Conservation (phyloP, 2,329 filamentous ascomycete species). For the Phyllosticta capitalensis region DNA sequence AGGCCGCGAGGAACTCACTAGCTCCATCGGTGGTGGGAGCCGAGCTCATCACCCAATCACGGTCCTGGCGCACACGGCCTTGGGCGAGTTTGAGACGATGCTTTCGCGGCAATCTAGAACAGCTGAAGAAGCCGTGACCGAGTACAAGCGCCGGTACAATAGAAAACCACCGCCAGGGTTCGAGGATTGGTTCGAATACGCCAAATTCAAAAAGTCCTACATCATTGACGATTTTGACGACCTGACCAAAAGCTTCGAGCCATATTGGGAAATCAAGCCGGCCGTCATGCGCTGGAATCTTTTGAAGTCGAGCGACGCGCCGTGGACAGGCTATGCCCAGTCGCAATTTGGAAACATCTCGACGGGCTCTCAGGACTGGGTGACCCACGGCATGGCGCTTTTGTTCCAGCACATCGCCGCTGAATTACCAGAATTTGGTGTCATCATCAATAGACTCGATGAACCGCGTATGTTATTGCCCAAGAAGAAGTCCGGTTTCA, state of each 20-base stretch:
- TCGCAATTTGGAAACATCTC: neutral
- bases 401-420: neutral
- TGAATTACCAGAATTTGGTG: neutral
- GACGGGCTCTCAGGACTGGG: neutral
- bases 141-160: conserved; percentile 38
- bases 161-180: conserved; percentile 40
- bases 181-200: conserved; percentile 37
- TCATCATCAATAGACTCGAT: neutral
- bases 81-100: conserved; percentile 22
- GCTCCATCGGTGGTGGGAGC: neutral
- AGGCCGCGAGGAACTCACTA: neutral
- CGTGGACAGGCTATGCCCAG: neutral
- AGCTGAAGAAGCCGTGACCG: conserved; percentile 25
- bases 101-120: conserved; percentile 31
- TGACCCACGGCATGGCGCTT: neutral
- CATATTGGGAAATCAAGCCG: conserved; percentile 31
- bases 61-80: conserved; percentile 21
- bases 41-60: neutral
- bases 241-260: conserved; percentile 32
- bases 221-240: conserved; percentile 45
- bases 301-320: neutral
- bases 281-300: conserved; percentile 5
- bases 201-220: conserved; percentile 29
- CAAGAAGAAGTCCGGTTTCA: neutral
- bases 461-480: neutral